Evolutionary conservation across 2,329 filamentous ascomycete species (phyloP), one percentile per base, ranked within the genome.

Genomic region (Aspergillus amoenus): DNA sequence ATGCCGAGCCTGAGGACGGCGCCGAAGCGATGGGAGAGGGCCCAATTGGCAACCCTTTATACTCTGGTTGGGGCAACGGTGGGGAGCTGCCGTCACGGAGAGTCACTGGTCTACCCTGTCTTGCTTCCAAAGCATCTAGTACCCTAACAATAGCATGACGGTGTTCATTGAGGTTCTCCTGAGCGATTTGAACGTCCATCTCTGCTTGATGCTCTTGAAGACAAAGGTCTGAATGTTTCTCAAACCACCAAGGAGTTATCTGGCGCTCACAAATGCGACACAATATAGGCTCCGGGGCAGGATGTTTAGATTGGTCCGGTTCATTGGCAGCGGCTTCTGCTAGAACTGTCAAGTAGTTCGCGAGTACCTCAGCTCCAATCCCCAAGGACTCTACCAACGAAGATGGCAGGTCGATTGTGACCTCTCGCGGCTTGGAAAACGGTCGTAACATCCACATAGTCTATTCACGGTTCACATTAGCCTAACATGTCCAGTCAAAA

Each of bases 381-480:
- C 94, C 94, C 15, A 99, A 82, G 2, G 93, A 93, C 68, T 97
- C 93, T 51, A 97, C 93, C 59, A 99, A 88, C 27, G 96, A 79
- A 56, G 86, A 81, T 15, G 95, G 93, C 6, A 99, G 84, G 72
- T 97, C 94, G 66, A 99, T 97, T 62, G 95, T 95, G 69, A 99
- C 91, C 78, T 97, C 93, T 64, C 92, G 86, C 5, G 93, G 90
- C 41, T 88, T 84, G 41, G 92, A 88, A 76, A 92, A 96, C 2
- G 93, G 94, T 63, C 94, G 90, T 65, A 99, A 86, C 92, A 99
- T 99, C 94, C 94, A 99, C 95, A 99, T 99, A 17, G 91, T 96
- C 91, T 96, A 60, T 67, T 51, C 57, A 58, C 47, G 39, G 41
- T 46, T 59, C 17, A 47, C 75, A 70, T 64, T 66, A 60, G 41